Evolutionary conservation across 2,329 filamentous ascomycete genomes (phyloP).

Genomic region (Aureobasidium sp.): DNA sequence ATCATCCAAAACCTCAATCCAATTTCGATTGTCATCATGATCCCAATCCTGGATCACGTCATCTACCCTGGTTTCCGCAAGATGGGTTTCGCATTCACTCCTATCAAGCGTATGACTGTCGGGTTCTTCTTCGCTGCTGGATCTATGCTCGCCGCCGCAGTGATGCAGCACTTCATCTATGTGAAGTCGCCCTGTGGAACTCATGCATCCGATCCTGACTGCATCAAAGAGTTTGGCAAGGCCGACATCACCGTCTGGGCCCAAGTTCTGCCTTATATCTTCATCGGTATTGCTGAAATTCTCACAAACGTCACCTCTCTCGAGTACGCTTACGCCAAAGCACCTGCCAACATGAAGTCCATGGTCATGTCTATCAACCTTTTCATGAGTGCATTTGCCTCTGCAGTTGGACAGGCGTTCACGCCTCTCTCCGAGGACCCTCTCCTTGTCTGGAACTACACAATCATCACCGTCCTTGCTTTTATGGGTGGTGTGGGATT

Average conservation of each 20-base stretch:
- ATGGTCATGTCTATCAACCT: slow-evolving; percentile 49
- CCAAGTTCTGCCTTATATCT: slow-evolving; percentile 36
- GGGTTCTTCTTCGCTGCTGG: slow-evolving; percentile 46
- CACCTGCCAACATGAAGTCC: slow-evolving; percentile 39
- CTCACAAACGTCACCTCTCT: slow-evolving; percentile 38
- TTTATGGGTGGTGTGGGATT: slow-evolving; percentile 56
- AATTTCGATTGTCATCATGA: slow-evolving; percentile 37
- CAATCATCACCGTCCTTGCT: slow-evolving; percentile 52
- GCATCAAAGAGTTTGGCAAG: slow-evolving; percentile 7
- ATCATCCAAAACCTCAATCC: slow-evolving; percentile 35
- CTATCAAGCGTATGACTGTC: slow-evolving; percentile 47
- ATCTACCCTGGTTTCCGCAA: slow-evolving; percentile 40
- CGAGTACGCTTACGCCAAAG: slow-evolving; percentile 40
- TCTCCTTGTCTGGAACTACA: slow-evolving; percentile 61
- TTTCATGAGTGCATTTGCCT: slow-evolving; percentile 50
- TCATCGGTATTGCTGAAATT: slow-evolving; percentile 36
- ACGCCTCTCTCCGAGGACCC: slow-evolving; percentile 55
- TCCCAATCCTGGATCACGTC: slow-evolving; percentile 37
- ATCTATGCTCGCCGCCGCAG: slow-evolving; percentile 46
- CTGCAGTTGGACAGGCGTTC: slow-evolving; percentile 54
- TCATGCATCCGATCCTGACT: neutral
- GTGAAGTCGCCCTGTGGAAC: slow-evolving; percentile 42
- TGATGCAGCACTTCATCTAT: slow-evolving; percentile 51
- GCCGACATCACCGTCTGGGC: slow-evolving; percentile 34
- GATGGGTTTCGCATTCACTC: slow-evolving; percentile 34